phyloP scores from a whole-genome alignment of 352 stramenopile genomes.

The Plasmopara muralis region DNA sequence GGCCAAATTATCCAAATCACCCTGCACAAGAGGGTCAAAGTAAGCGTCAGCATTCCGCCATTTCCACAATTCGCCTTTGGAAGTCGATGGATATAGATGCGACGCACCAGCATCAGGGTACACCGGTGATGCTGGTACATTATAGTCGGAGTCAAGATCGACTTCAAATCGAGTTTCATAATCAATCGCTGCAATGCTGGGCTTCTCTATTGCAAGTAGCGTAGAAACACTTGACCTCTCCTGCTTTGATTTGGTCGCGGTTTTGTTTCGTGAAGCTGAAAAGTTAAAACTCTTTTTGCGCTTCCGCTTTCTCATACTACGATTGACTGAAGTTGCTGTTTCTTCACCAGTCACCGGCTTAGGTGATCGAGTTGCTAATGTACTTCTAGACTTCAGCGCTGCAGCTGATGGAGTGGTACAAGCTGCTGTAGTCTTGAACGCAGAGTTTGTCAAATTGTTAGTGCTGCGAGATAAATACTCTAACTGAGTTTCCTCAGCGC shows the following conservation, averaged over 20 bases:
- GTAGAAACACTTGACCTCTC: constrained; percentile 12
- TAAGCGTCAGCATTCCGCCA: constrained; percentile 58
- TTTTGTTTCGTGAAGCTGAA: constrained; percentile 17
- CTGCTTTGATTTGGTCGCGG: constrained; percentile 12
- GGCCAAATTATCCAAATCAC: constrained; percentile 47
- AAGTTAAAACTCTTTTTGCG: constrained; percentile 40
- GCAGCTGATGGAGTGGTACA: constrained; percentile 2
- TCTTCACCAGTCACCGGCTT: constrained; percentile 11
- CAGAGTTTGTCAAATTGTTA: constrained; percentile 1
- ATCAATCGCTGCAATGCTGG: constrained; percentile 19
- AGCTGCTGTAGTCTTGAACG: constrained; percentile 3
- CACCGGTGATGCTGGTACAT: constrained; percentile 31
- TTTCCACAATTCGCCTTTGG: constrained; percentile 38
- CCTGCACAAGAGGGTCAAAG: constrained; percentile 45
- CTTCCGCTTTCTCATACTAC: constrained; percentile 26
- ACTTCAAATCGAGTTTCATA: constrained; percentile 8
- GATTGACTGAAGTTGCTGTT: constrained; percentile 2
- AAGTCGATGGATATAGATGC: constrained; percentile 32
- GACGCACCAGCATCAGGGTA: constrained; percentile 35
- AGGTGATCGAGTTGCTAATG: constrained; percentile 4
- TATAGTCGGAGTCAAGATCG: constrained; percentile 1
- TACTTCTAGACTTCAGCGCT: constrained; percentile 3
- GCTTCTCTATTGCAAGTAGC: constrained; percentile 17
- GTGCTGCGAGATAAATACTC: constrained; percentile 3
- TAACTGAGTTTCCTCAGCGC: constrained; percentile 12